phyloP scores from a whole-genome alignment of 192 early-diverging fungal species.

The Pilaira anomala region DNA sequence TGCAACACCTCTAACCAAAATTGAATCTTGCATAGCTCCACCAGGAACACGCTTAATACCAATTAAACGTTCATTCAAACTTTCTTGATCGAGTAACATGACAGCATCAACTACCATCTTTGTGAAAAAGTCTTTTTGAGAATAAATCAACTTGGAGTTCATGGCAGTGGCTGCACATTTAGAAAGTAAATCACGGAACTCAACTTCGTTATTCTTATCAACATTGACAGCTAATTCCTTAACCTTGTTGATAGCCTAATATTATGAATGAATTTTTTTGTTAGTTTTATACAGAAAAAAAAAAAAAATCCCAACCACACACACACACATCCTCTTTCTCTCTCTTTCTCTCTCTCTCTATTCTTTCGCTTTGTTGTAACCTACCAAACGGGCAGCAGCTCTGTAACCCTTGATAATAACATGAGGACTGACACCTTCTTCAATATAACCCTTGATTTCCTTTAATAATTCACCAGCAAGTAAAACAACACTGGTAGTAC shows the following conservation, averaged over 20 bases:
- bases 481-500: slow-evolving; percentile 96
- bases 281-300: neutral
- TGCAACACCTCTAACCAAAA: slow-evolving; percentile 93
- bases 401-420: slow-evolving; percentile 95
- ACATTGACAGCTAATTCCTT: slow-evolving; percentile 89
- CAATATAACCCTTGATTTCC: slow-evolving; percentile 89
- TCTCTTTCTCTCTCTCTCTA: too few relatives aligned
- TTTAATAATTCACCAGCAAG: slow-evolving; percentile 96
- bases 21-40: slow-evolving; percentile 98
- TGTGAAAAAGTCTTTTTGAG: slow-evolving; percentile 96
- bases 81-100: slow-evolving; percentile 90
- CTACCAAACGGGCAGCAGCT: slow-evolving; percentile 80
- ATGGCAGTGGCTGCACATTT: slow-evolving; percentile 98
- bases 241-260: slow-evolving; percentile 80
- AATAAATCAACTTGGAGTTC: slow-evolving; percentile 97
- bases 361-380: neutral
- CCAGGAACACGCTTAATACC: slow-evolving; percentile 98
- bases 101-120: slow-evolving; percentile 99
- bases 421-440: slow-evolving; percentile 94
- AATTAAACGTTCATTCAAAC: slow-evolving; percentile 94
- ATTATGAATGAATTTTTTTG: neutral
- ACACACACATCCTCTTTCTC: too few relatives aligned
- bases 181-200: slow-evolving; percentile 85
- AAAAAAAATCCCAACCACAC: slow-evolving; percentile 55
- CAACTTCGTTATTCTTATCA: slow-evolving; percentile 73